Evolutionary conservation across 2,329 filamentous ascomycete species (phyloP).

Genomic region (Calonectria ilicicola): DNA sequence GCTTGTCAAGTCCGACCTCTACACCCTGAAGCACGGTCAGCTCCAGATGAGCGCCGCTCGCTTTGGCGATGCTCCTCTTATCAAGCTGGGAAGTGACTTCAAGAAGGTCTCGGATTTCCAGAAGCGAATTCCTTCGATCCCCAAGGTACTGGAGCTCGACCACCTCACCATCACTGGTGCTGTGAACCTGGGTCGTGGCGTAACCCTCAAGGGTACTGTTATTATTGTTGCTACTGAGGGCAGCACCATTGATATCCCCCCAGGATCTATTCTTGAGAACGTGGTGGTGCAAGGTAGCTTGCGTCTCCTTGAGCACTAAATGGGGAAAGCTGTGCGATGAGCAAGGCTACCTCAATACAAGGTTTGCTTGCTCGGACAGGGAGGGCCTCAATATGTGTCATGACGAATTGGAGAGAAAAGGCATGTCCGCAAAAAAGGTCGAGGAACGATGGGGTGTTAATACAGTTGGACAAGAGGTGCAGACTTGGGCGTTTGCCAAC

Average conservation of each 20-base stretch:
- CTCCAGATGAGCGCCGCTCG: constrained; percentile 96
- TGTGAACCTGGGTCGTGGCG: constrained; percentile 95
- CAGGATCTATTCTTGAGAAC: constrained; percentile 97
- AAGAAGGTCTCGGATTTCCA: constrained; percentile 99
- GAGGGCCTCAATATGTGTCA: constrained; percentile 16
- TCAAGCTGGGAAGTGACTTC: constrained; percentile 99
- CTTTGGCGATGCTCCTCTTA: constrained; percentile 95
- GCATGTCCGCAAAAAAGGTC: background rate
- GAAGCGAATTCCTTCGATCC: constrained; percentile 87
- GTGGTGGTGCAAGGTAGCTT: constrained; percentile 98
- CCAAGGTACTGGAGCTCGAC: constrained; percentile 91
- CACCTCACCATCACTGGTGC: constrained; percentile 98
- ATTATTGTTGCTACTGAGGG: constrained; percentile 99
- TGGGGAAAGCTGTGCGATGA: background rate
- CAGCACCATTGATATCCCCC: constrained; percentile 96
- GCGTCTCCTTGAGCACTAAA: constrained; percentile 75
- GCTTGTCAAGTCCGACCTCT: constrained; percentile 99
- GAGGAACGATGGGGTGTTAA: constrained; percentile 13
- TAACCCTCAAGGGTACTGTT: constrained; percentile 97
- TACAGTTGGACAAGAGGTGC: constrained; percentile 9
- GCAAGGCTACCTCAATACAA: background rate
- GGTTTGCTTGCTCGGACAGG: background rate
- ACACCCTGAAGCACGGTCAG: constrained; percentile 98
- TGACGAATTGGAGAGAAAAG: background rate
- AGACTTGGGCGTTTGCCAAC: background rate